A percentile compares a stretch with the other conserved stretches of the same genome.
phyloP scores from a whole-genome alignment of 495 filamentous ascomycete genomes.

The Parachaetomium inaequale region DNA sequence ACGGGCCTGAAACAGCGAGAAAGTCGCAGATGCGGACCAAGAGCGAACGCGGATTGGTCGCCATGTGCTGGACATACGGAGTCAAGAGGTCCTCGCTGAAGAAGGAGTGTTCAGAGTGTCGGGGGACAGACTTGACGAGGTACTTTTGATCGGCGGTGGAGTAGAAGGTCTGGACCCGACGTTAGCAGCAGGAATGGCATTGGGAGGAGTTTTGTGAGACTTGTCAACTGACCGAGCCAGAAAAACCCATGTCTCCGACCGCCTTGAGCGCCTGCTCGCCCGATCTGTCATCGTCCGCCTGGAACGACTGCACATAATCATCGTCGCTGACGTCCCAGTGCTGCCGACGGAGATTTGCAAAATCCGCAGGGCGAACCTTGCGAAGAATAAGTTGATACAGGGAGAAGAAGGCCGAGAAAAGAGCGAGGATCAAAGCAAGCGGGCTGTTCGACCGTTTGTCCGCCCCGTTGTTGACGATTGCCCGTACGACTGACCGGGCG shows the following conservation, averaged over 20 bases:
- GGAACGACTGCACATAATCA: slow-evolving; percentile 29
- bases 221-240: slow-evolving; percentile 28
- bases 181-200: neutral
- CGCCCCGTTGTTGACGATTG: slow-evolving; percentile 30
- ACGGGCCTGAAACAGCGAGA: slow-evolving; percentile 49
- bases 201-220: fast-evolving
- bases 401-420: slow-evolving; percentile 37
- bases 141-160: slow-evolving; percentile 56
- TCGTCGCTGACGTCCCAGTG: slow-evolving; percentile 32
- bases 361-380: slow-evolving; percentile 39
- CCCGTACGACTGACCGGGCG: slow-evolving; percentile 36
- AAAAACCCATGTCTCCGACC: slow-evolving; percentile 38
- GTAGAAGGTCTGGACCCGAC: slow-evolving; percentile 57
- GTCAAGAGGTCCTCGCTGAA: slow-evolving; percentile 60
- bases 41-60: slow-evolving; percentile 50
- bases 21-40: slow-evolving; percentile 69
- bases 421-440: slow-evolving; percentile 25
- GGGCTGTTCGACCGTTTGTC: slow-evolving; percentile 14
- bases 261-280: slow-evolving; percentile 27
- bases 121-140: slow-evolving; percentile 64
- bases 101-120: slow-evolving; percentile 63
- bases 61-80: slow-evolving; percentile 61
- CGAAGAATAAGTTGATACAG: slow-evolving; percentile 38
- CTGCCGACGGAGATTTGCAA: slow-evolving; percentile 31
- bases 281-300: slow-evolving; percentile 12